Percentiles rank a stretch among this genome's conserved stretches.
These are phyloP conservation scores for Pulicaria dysenterica DNA, from an alignment of 129 eudicot genomes.

Conservation along the genomic window DNA sequence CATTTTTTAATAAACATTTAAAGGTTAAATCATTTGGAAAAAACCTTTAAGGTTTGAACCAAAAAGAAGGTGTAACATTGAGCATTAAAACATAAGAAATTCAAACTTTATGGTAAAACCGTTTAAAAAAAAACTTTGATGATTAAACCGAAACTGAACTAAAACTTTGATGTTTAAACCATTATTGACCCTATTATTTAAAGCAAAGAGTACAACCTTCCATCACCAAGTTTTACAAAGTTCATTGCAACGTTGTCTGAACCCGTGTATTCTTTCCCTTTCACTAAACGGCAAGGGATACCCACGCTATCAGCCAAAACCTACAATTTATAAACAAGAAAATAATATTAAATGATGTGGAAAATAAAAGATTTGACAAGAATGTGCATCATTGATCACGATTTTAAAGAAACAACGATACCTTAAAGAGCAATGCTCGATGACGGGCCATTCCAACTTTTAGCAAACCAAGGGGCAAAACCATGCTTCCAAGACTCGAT, in stretches of 20 bases:
- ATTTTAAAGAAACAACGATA: slow-evolving; percentile 24
- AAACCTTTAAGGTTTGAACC: no score
- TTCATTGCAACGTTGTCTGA: slow-evolving; percentile 81
- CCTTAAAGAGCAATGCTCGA: slow-evolving; percentile 93
- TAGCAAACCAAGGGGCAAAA: slow-evolving; percentile 89
- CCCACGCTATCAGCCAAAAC: slow-evolving; percentile 94
- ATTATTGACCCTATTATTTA: not conserved
- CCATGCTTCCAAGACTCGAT: slow-evolving; percentile 74
- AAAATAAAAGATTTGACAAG: slow-evolving; percentile 11
- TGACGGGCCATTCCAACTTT: slow-evolving; percentile 89
- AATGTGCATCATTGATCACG: not conserved
- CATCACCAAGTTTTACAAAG: slow-evolving; percentile 64
- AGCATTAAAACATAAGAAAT: no score
- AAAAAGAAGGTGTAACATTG: no score
- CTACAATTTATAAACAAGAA: slow-evolving; percentile 41
- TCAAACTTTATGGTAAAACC: no score
- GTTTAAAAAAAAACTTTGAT: no score
- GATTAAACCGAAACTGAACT: no score
- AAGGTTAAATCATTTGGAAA: no score
- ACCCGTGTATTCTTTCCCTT: slow-evolving; percentile 84
- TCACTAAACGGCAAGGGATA: slow-evolving; percentile 85
- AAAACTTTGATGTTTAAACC: no score
- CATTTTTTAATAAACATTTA: no score
- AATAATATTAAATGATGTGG: slow-evolving; percentile 14
- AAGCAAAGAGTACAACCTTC: slow-evolving; percentile 55